Conservation (phyloP, 2,329 filamentous ascomycete genomes). For the Fusarium sp. region DNA sequence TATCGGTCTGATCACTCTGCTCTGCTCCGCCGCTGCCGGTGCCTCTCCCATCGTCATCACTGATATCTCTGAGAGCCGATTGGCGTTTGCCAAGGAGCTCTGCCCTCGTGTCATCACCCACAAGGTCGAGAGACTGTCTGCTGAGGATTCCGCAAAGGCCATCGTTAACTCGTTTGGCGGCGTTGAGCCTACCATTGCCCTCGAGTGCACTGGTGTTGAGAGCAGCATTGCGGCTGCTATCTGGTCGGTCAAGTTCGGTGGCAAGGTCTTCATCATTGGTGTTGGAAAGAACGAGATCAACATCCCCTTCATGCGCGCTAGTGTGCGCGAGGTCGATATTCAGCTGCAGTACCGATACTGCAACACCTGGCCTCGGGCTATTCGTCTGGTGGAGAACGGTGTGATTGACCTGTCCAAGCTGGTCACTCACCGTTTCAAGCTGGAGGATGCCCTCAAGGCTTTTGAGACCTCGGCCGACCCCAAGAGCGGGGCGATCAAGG, state of each 20-base stretch:
- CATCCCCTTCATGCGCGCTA: slow-evolving; percentile 93
- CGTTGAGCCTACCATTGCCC: slow-evolving; percentile 78
- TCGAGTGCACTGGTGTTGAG: slow-evolving; percentile 97
- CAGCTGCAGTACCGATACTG: slow-evolving; percentile 97
- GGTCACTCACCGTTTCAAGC: slow-evolving; percentile 84
- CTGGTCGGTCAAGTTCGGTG: slow-evolving; percentile 91
- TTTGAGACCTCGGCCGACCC: slow-evolving; percentile 89
- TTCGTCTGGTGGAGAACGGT: slow-evolving; percentile 83
- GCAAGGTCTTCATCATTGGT: slow-evolving; percentile 96
- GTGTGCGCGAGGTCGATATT: slow-evolving; percentile 89
- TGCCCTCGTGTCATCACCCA: slow-evolving; percentile 82
- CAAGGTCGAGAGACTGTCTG: slow-evolving; percentile 71
- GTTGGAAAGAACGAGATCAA: slow-evolving; percentile 95
- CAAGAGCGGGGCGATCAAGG: slow-evolving; percentile 96
- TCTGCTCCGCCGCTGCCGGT: slow-evolving; percentile 85
- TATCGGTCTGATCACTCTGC: slow-evolving; percentile 87
- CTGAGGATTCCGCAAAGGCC: slow-evolving; percentile 77
- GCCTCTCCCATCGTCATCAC: slow-evolving; percentile 92
- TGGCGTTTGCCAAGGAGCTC: slow-evolving; percentile 84
- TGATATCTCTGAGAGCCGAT: slow-evolving; percentile 86
- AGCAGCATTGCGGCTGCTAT: slow-evolving; percentile 85
- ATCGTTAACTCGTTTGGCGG: slow-evolving; percentile 73
- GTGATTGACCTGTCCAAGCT: slow-evolving; percentile 81
- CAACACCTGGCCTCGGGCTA: slow-evolving; percentile 96
- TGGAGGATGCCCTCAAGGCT: slow-evolving; percentile 88